These are phyloP conservation scores for Mimosa pudica DNA, from an alignment of 306 rosid species.

Conservation along the genomic window DNA sequence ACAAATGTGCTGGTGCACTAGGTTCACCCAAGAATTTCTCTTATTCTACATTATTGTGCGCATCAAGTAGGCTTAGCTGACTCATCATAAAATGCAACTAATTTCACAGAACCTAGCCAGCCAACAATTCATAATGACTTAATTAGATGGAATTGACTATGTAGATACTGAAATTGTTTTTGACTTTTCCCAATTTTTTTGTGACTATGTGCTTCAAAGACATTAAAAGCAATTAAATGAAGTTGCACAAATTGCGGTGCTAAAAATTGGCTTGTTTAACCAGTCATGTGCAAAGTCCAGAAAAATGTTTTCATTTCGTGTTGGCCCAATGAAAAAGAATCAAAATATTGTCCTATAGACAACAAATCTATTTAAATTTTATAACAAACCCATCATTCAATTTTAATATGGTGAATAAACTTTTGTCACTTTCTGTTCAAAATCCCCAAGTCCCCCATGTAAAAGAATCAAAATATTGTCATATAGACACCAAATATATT, in stretches of 20 bases:
- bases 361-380: no score
- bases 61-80: not conserved
- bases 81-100: not conserved
- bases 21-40: no score
- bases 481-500: not conserved
- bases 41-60: not conserved
- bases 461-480: not conserved
- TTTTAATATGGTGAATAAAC: not conserved
- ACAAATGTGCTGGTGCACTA: no score
- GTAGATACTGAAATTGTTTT: not conserved
- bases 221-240: not conserved
- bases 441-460: not conserved
- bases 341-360: no score
- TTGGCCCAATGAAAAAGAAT: not conserved
- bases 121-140: not conserved
- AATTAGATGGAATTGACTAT: not conserved
- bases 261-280: not conserved
- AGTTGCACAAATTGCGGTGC: not conserved
- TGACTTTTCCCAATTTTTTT: no score
- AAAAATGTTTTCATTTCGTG: not conserved
- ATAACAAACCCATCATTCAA: not conserved
- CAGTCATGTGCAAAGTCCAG: not conserved
- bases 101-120: not conserved
- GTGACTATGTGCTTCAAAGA: not conserved
- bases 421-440: not conserved